phyloP scores from a whole-genome alignment of 2,329 filamentous ascomycete species.

The Colletotrichum navitas region DNA sequence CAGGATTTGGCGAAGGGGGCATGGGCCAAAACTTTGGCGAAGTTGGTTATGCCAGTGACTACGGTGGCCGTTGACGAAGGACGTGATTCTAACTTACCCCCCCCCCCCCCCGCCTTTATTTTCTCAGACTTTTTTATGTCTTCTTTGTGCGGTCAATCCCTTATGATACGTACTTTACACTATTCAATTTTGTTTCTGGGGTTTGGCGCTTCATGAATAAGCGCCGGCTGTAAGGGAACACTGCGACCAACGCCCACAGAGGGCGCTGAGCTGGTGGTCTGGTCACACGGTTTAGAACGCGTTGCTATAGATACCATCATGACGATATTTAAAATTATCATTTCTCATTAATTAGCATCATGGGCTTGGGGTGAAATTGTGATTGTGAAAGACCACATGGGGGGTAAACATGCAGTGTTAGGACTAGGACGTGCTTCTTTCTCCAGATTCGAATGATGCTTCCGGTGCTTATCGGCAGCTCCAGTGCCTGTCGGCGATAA shows the following conservation, averaged over 20 bases:
- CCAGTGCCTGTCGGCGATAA: slow-evolving; percentile 11
- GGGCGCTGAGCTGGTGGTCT: slow-evolving; percentile 32
- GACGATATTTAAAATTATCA: slow-evolving; percentile 25
- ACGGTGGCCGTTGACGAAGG: slow-evolving; percentile 57
- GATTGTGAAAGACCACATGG: neutral
- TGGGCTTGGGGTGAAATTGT: too few relatives aligned
- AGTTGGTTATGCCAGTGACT: slow-evolving; percentile 67
- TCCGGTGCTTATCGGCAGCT: too few relatives aligned
- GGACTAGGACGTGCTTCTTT: neutral
- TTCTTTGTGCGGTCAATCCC: slow-evolving; percentile 21
- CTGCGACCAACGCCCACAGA: slow-evolving; percentile 15
- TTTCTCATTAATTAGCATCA: neutral
- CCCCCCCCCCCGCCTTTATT: neutral
- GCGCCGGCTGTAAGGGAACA: slow-evolving; percentile 36
- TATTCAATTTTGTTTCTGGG: slow-evolving; percentile 9
- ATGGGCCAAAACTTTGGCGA: slow-evolving; percentile 68
- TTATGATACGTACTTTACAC: slow-evolving; percentile 22
- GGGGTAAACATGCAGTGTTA: neutral
- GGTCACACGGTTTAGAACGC: slow-evolving; percentile 39
- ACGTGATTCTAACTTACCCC: neutral
- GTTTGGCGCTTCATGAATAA: slow-evolving; percentile 31
- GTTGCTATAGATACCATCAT: slow-evolving; percentile 42
- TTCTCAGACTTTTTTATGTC: slow-evolving; percentile 14
- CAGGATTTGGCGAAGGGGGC: slow-evolving; percentile 68
- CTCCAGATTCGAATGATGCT: neutral